Percentiles rank a stretch among this genome's conserved stretches.
Conservation (phyloP, 305 asterid genomes). For the Lippia alba region DNA sequence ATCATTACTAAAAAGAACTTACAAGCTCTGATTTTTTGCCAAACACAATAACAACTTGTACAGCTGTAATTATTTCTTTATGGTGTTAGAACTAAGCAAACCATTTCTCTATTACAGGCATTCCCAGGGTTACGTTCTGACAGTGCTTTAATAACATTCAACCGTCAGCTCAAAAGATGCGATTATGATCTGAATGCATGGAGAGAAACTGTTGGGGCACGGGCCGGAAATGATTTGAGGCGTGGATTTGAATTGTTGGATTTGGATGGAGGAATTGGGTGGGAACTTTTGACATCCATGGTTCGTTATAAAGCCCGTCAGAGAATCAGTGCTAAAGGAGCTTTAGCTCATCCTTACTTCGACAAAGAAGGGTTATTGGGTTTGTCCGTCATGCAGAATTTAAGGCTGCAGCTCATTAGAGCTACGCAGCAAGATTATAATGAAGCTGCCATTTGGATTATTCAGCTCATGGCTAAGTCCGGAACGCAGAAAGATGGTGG, state of each 20-base stretch:
- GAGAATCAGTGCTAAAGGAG: conserved; percentile 82
- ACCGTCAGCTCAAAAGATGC: conserved; percentile 88
- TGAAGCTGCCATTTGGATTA: conserved; percentile 82
- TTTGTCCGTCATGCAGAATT: conserved; percentile 83
- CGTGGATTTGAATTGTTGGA: conserved; percentile 88
- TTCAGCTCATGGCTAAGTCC: conserved; percentile 85
- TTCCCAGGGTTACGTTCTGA: conserved; percentile 79
- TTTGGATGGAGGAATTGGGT: conserved; percentile 86
- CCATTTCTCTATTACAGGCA: conserved; percentile 47
- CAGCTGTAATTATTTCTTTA: too few relatives aligned
- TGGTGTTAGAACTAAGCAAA: too few relatives aligned
- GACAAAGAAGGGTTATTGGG: conserved; percentile 86
- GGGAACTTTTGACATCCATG: conserved; percentile 93
- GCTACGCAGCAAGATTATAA: conserved; percentile 89
- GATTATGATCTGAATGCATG: conserved; percentile 77
- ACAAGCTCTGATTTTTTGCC: too few relatives aligned
- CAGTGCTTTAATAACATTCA: conserved; percentile 80
- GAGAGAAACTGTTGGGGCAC: conserved; percentile 77
- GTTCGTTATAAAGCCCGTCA: conserved; percentile 89
- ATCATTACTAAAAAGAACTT: too few relatives aligned
- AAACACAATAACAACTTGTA: too few relatives aligned
- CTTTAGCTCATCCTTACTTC: conserved; percentile 93
- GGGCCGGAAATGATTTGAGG: conserved; percentile 76
- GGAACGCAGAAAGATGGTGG: conserved; percentile 92
- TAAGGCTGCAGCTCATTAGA: conserved; percentile 72